Evolutionary conservation across 2,329 filamentous ascomycete species (phyloP).

Genomic region (Dissoconium aciculare): DNA sequence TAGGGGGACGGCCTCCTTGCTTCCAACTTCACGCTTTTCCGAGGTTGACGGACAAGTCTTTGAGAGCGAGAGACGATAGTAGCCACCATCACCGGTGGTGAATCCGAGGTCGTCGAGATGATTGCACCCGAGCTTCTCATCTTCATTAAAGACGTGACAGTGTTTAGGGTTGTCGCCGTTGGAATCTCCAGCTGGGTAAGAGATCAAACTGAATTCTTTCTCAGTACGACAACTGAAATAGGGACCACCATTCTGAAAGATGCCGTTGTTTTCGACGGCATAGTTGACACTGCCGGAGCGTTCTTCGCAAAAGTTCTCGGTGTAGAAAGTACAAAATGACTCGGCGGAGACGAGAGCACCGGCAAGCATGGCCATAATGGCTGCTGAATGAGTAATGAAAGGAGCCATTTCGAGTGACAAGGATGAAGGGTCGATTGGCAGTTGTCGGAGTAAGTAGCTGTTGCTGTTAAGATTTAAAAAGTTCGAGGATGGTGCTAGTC

Average conservation of each 20-base stretch:
- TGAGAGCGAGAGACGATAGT: not conserved
- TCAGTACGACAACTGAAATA: constrained; percentile 1
- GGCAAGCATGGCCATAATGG: not conserved
- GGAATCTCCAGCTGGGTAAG: not conserved
- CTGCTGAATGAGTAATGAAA: no score
- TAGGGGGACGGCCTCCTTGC: no score
- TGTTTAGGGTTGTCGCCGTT: not conserved
- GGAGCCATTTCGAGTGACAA: no score
- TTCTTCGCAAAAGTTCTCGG: not conserved
- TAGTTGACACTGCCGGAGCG: not conserved
- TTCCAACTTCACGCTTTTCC: no score
- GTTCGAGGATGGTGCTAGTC: no score
- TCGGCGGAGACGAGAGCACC: not conserved
- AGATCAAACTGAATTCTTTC: not conserved
- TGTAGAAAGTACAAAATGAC: not conserved
- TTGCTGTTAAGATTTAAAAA: no score
- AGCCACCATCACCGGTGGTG: not conserved
- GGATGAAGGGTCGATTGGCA: no score
- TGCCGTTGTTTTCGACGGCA: not conserved
- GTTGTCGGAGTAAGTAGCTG: no score
- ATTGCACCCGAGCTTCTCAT: not conserved
- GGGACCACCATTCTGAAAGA: constrained; percentile 1
- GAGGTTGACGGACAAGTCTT: no score
- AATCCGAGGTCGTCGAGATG: not conserved
- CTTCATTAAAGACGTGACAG: not conserved